phyloP scores from a whole-genome alignment of 352 stramenopile genomes.

The Phytophthora pinifolia region DNA sequence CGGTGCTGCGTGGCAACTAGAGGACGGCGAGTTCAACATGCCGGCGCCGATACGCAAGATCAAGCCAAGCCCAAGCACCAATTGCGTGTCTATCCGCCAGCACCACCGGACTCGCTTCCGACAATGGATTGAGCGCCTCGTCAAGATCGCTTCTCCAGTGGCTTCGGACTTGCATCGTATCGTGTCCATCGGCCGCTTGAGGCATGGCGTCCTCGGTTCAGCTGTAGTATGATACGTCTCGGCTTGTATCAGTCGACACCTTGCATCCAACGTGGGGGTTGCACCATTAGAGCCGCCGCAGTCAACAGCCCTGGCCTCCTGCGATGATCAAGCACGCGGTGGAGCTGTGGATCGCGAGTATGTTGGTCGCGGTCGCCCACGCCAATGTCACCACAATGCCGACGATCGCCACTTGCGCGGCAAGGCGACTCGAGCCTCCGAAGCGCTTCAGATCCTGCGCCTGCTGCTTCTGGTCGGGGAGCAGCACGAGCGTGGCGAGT shows the following conservation, averaged over 20 bases:
- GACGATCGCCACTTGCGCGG: slow-evolving; percentile 38
- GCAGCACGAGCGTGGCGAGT: slow-evolving; percentile 46
- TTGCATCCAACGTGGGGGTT: slow-evolving; percentile 1
- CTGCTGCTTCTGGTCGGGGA: slow-evolving; percentile 66
- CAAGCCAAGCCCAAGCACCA: slow-evolving; percentile 9
- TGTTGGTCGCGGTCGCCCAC: slow-evolving; percentile 59
- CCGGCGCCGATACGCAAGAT: slow-evolving; percentile 14
- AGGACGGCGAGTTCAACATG: slow-evolving; percentile 13
- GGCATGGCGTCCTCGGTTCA: neutral
- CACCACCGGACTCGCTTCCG: slow-evolving; percentile 11
- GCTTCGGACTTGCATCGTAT: too few species aligned
- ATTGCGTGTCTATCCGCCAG: slow-evolving; percentile 22
- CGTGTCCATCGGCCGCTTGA: neutral
- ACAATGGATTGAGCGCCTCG: neutral
- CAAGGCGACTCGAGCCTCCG: slow-evolving; percentile 45
- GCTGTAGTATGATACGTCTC: neutral
- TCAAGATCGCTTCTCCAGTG: neutral
- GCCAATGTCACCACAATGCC: slow-evolving; percentile 39
- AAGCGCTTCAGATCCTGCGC: slow-evolving; percentile 61
- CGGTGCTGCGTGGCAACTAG: slow-evolving; percentile 7
- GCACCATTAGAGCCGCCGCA: neutral
- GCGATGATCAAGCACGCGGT: slow-evolving; percentile 66
- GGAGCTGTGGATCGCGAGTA: slow-evolving; percentile 61
- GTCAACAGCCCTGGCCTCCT: slow-evolving; percentile 51
- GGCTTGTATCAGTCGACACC: slow-evolving; percentile 4